A percentile compares a stretch with the other conserved stretches of the same genome.
Conservation (phyloP, 108 stramenopile species). For the Nitzschia inconspicua region DNA sequence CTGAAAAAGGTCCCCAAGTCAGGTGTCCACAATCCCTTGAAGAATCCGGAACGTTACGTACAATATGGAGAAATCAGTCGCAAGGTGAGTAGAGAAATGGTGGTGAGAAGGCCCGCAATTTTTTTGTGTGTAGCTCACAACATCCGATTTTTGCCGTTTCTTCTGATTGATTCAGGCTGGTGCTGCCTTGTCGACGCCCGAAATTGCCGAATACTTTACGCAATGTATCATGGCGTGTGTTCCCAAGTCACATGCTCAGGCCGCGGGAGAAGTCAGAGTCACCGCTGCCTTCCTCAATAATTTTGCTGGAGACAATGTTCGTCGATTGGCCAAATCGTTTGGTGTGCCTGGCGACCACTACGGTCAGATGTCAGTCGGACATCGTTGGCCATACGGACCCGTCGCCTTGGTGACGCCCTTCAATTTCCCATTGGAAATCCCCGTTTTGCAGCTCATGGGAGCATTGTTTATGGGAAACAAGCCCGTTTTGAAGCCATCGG, state of each 20-base stretch:
- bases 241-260: conserved; percentile 94
- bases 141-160: too few relatives aligned
- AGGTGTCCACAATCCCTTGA: conserved; percentile 83
- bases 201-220: conserved; percentile 89
- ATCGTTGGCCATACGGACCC: conserved; percentile 97
- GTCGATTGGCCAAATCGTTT: conserved; percentile 85
- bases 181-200: conserved; percentile 61
- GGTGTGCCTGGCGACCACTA: conserved; percentile 93
- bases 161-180: conserved; percentile 49
- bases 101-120: background rate
- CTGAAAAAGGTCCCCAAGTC: conserved; percentile 72
- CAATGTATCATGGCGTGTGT: conserved; percentile 87
- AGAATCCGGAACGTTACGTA: conserved; percentile 91
- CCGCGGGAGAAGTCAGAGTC: conserved; percentile 83
- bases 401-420: conserved; percentile 94
- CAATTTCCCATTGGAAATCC: conserved; percentile 96
- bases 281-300: conserved; percentile 86
- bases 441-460: conserved; percentile 95
- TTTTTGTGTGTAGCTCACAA: background rate
- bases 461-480: conserved; percentile 99
- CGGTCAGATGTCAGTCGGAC: conserved; percentile 90
- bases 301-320: conserved; percentile 92
- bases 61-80: conserved; percentile 83
- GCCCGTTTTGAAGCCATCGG: conserved; percentile 83
- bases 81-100: conserved; percentile 40